Evolutionary conservation across 495 filamentous ascomycete genomes (phyloP), one percentile per base, ranked within the genome.

Genomic region (Barbatosphaeria neglecta): DNA sequence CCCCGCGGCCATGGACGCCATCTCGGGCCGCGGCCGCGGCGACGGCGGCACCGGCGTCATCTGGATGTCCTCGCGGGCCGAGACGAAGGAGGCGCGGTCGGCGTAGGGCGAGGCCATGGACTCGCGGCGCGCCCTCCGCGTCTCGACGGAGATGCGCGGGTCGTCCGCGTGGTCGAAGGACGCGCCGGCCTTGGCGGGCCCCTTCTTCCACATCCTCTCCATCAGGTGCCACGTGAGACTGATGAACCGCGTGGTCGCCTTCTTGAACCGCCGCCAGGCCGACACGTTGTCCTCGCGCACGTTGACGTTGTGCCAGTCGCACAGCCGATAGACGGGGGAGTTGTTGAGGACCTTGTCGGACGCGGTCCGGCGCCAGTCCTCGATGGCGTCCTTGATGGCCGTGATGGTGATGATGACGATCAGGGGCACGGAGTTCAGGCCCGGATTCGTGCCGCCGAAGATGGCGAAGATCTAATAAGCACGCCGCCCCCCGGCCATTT

Each of bases 301-400:
- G 50, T 99, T 99, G 54, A 96, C 90, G 58, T 99, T 99, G 54
- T 83, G 74, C 81, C 83, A 95, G 46, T 88, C 84, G 0, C 87
- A 65, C 23, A 99, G 68, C 23, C 90, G 77, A 65, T 99, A 90
- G 13, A 96, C 86, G 1, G 90, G 84, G 13, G 93, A 90, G 55
- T 99, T 96, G 68, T 99, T 99, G 44, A 99, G 75, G 56, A 94
- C 86, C 48, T 82, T 94, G 59, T 99, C 93, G 17, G 95, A 80
- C 19, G 88, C 74, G 2, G 89, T 96, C 63, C 93, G 77, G 48
- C 93, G 79, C 73, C 87, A 96, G 71, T 99, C 93, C 66, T 99
- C 93, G 51, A 97, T 86, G n/a, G 83, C 92, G 59, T 99, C 93
- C 66, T 97, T 99, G 55, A 95, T 69, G 4, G 86, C 81, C 8